phyloP scores from a whole-genome alignment of 805 yeast genomes.

The Candida yuanshanica region DNA sequence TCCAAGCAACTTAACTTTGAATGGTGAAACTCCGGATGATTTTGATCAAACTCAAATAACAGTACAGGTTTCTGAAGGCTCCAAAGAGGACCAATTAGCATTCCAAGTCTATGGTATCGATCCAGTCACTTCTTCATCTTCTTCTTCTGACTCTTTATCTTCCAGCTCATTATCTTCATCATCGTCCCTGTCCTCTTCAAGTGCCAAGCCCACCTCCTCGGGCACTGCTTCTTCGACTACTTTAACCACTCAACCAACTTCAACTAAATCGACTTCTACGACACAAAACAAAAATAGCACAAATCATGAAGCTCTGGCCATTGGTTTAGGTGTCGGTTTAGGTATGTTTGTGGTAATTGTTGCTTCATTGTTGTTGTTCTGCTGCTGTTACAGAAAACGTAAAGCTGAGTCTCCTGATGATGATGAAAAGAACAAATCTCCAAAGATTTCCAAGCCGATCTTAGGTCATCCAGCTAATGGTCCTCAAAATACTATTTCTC shows the following conservation, averaged over 20 bases:
- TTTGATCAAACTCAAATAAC: slow-evolving; percentile 37
- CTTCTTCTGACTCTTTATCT: slow-evolving; percentile 5
- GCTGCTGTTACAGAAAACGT: slow-evolving; percentile 50
- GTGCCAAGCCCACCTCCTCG: slow-evolving; percentile 25
- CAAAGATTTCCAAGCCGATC: slow-evolving; percentile 35
- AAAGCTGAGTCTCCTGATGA: slow-evolving; percentile 26
- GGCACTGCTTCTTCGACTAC: slow-evolving; percentile 7
- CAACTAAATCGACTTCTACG: slow-evolving; percentile 15
- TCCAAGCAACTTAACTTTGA: slow-evolving; percentile 53
- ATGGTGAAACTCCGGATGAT: slow-evolving; percentile 57
- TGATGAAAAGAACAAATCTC: slow-evolving; percentile 25
- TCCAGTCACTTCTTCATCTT: slow-evolving; percentile 13
- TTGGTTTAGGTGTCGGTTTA: slow-evolving; percentile 85
- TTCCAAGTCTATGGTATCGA: slow-evolving; percentile 53
- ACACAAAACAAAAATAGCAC: slow-evolving; percentile 9
- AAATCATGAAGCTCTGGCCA: slow-evolving; percentile 59
- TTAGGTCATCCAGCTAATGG: slow-evolving; percentile 31
- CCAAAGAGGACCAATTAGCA: slow-evolving; percentile 32
- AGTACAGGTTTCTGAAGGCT: slow-evolving; percentile 34
- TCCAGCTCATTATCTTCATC: slow-evolving; percentile 28
- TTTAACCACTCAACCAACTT: slow-evolving; percentile 1
- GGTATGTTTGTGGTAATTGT: slow-evolving; percentile 53
- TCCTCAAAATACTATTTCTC: slow-evolving; percentile 25
- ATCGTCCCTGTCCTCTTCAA: slow-evolving; percentile 21
- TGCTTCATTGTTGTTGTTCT: slow-evolving; percentile 42